phyloP scores from a whole-genome alignment of 441 rosid species.

The Geranium incanum region DNA sequence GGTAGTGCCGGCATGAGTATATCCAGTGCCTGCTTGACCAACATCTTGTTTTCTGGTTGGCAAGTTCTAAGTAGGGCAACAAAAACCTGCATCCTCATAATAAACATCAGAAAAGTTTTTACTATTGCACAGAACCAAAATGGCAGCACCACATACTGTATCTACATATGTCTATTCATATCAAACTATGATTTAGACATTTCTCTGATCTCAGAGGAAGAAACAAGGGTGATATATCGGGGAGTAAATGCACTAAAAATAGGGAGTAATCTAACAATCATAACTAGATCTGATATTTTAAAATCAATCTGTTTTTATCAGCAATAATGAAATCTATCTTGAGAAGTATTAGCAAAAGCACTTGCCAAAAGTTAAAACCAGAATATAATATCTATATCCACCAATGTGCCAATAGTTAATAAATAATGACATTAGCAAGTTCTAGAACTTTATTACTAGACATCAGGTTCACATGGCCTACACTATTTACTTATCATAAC shows the following conservation, averaged over 20 bases:
- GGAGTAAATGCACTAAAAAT: not conserved
- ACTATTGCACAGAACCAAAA: not conserved
- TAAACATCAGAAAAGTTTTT: conserved; percentile 14
- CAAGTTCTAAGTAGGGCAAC: conserved; percentile 97
- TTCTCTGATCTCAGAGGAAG: not conserved
- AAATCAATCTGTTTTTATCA: too few relatives aligned
- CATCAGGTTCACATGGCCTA: not conserved
- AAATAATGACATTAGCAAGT: not conserved
- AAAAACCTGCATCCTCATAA: conserved; percentile 66
- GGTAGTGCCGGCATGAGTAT: conserved; percentile 98
- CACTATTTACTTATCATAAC: not conserved
- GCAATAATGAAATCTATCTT: not conserved
- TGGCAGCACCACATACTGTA: not conserved
- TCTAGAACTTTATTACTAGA: not conserved
- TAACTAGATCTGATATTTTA: not conserved
- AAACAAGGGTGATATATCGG: not conserved
- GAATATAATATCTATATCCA: not conserved
- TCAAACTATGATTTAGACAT: not conserved
- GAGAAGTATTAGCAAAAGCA: not conserved
- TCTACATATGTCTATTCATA: not conserved
- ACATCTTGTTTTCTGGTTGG: conserved; percentile 93
- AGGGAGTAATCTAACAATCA: not conserved
- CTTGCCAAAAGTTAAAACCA: not conserved
- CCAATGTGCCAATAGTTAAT: not conserved
- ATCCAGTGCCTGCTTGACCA: conserved; percentile 99